Base-by-base conservation (phyloP, 306 rosid species). In the Cucumis melo region DNA sequence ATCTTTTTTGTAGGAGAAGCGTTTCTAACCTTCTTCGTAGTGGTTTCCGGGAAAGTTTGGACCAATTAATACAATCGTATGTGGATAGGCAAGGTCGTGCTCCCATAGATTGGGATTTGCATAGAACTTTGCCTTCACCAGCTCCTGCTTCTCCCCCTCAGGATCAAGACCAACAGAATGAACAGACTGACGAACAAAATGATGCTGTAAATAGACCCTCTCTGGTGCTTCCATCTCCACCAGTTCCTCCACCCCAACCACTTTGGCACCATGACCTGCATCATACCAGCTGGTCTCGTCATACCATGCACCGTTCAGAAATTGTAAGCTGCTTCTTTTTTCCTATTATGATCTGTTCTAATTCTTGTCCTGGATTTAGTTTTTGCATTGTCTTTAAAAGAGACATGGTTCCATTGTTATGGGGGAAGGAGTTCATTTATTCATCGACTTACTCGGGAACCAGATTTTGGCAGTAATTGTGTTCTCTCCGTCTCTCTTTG, bases 11-110 rank as follows among this genome's bases (percentile, higher is more conserved):
- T 82, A 95, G 99, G 93, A 86, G 99, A 87, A 95, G 99, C 81
- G 99, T 95, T 80, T 95, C 99, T 29, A 95, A 92, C 84, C 99
- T 95, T 87, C 99, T 95, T 80, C 99, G 93, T 14, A 95, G 99
- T 75, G 98, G 99, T 29, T 95, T 95, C 82, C 99, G 98, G 9
- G 99, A 95, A 90, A 95, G 98, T 87, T 84, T 95, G 81, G 99
- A 95, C 82, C 99, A 95, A 20, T 85, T 95, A 79, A 95, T 95
- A 75, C 98, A 95, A 83, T 95, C 99, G 3, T 95, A 95, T 59
- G 99, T 92, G 42, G 97, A 90, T 84, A 92, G 99, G 91, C 97
- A 88, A 89, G 91, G 96, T 74, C 92, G 83, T 77, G 81, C 99
- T 29, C 99, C 98, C 67, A 87, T 95, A 78, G 98, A 95, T 85